phyloP scores from a whole-genome alignment of 768 basidiomycete species.

The Mycena venus region DNA sequence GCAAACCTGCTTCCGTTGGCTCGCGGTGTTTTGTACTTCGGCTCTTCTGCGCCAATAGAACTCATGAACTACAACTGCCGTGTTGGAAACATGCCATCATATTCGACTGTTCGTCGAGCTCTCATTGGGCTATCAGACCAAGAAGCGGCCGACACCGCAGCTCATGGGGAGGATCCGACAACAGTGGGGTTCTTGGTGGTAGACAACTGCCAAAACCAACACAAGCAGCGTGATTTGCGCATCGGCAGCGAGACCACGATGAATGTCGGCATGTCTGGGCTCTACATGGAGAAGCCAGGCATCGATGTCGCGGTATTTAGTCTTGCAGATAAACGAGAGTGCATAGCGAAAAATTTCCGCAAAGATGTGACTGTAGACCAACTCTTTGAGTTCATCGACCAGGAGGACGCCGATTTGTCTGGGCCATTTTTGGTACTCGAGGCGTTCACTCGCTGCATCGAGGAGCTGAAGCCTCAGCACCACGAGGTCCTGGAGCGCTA shows the following conservation, averaged over 20 bases:
- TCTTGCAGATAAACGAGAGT: neutral
- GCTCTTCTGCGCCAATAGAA: constrained; percentile 29
- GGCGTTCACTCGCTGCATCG: neutral
- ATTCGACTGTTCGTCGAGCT: neutral
- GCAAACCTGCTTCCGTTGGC: constrained; percentile 36
- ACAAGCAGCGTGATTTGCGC: neutral
- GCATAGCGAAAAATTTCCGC: neutral
- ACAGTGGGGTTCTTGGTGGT: neutral
- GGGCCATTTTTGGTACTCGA: neutral
- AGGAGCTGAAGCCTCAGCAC: neutral
- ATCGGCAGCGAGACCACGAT: neutral
- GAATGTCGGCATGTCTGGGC: constrained; percentile 11
- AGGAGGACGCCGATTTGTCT: neutral
- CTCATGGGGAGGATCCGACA: neutral
- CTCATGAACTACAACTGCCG: constrained; percentile 28
- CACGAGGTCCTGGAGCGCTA: neutral
- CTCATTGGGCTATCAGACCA: neutral
- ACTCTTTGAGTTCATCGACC: neutral
- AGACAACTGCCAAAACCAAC: constrained; percentile 3
- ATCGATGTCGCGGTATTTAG: constrained; percentile 14
- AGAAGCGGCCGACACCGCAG: neutral
- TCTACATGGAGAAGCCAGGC: neutral
- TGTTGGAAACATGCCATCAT: constrained; percentile 5
- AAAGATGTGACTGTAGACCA: neutral
- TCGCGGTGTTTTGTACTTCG: constrained; percentile 36